Conservation (phyloP, 495 filamentous ascomycete genomes). For the Annulohypoxylon stygium region DNA sequence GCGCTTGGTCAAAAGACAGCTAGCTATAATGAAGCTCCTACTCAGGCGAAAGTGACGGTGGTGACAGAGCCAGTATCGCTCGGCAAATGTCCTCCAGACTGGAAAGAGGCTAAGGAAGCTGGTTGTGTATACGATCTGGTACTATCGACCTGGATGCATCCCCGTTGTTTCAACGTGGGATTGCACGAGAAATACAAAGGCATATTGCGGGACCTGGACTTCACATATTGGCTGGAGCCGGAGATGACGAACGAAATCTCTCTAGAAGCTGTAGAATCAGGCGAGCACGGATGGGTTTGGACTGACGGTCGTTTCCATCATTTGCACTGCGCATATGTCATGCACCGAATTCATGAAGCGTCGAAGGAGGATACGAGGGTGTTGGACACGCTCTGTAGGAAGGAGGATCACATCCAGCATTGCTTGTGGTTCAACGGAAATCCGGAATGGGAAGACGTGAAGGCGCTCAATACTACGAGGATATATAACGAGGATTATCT, state of each 20-base stretch:
- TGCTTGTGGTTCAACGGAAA: not conserved
- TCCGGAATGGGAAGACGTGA: not conserved
- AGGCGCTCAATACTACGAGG: not conserved
- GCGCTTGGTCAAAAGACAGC: not conserved
- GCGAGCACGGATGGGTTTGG: not conserved
- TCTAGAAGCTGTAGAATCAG: not conserved
- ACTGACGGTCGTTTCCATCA: not conserved
- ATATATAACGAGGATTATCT: not conserved
- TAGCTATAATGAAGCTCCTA: not conserved
- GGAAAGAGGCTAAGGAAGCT: not conserved
- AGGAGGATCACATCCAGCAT: not conserved
- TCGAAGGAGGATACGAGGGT: not conserved
- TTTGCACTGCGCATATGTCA: not conserved
- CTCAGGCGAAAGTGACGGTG: not conserved
- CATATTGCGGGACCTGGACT: not conserved
- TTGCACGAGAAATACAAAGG: conserved; percentile 1
- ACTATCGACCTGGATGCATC: not conserved
- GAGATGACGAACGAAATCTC: not conserved
- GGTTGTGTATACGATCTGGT: not conserved
- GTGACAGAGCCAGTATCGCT: not conserved
- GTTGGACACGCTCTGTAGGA: not conserved
- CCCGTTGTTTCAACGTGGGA: not conserved
- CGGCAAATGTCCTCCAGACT: not conserved
- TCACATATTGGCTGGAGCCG: not conserved
- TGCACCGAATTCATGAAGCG: not conserved